Evolutionary conservation across 352 stramenopile genomes (phyloP).

Genomic region (Pythium guiyangense): DNA sequence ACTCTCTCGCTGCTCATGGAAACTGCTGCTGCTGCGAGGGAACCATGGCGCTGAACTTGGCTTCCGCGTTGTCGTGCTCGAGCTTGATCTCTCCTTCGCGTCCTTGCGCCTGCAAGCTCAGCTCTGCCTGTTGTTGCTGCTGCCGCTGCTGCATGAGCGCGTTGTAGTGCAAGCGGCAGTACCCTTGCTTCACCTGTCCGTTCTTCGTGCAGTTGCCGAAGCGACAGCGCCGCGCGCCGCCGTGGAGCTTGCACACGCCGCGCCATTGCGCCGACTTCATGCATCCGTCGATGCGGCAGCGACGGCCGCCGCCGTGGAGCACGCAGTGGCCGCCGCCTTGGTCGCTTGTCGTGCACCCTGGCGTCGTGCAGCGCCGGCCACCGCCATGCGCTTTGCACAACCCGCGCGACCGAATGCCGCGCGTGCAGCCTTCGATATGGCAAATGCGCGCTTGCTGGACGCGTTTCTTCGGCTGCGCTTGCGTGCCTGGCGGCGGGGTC

Average conservation of each 20-base stretch:
- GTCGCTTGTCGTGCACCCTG: conserved; percentile 78
- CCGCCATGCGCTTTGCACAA: conserved; percentile 61
- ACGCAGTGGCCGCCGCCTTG: conserved; percentile 84
- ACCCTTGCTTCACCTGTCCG: conserved; percentile 73
- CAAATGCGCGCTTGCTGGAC: conserved; percentile 60
- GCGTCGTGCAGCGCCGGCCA: conserved; percentile 65
- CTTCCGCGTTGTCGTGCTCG: not conserved
- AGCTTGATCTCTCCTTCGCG: not conserved
- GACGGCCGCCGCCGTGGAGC: conserved; percentile 72
- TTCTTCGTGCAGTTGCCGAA: conserved; percentile 81
- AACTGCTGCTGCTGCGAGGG: too few species aligned
- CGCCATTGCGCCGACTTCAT: conserved; percentile 79
- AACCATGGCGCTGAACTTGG: too few species aligned
- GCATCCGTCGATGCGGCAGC: conserved; percentile 73
- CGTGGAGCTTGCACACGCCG: conserved; percentile 83
- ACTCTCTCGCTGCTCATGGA: not conserved
- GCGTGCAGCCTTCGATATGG: conserved; percentile 65
- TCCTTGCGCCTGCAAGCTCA: not conserved
- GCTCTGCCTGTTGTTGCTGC: conserved; percentile 15
- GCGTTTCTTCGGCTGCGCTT: conserved; percentile 39
- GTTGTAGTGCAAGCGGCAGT: conserved; percentile 77
- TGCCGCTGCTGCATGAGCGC: conserved; percentile 37
- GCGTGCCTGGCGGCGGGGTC: conserved; percentile 1
- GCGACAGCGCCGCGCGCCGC: conserved; percentile 68
- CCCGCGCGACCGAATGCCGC: conserved; percentile 60